Evolutionary conservation across 805 yeast genomes (phyloP), one percentile per base, ranked within the genome.

Genomic region (Ogataea trehalophila): DNA sequence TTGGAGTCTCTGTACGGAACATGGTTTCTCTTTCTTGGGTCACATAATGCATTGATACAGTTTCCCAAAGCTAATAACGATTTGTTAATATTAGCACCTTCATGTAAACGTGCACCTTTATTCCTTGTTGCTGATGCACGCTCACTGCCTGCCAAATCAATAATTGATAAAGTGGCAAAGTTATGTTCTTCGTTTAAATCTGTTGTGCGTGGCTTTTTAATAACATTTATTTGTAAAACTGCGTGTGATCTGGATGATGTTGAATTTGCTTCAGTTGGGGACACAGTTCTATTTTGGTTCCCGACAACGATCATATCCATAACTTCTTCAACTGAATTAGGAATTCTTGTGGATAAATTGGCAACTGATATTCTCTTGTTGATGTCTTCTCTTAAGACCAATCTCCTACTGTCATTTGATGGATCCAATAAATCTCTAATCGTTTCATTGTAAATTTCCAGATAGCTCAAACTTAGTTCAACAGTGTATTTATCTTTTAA

Each of bases 81-180:
- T 62, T 83, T 80, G 69, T 92, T 92, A 61, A 92, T 92, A 63
- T 88, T 88, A 14, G 97, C 98, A 26, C 98, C 97, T 64, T 92
- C 98, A 47, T 80, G 78, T 14, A 92, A 72, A 42, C 96, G 69
- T 31, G 75, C 78, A 0, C 98, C 98, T 41, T 89, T 67, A 63
- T 92, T 92, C 54, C 79, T 80, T 0, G 98, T 90, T 0, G 94
- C 85, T 0, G 94, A 82, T 0, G 98, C 98, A 38, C 98, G 72
- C 68, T 92, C 98, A 66, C 95, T 86, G 5, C 98, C 98, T 0
- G 98, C 98, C 40, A 92, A 68, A 65, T 92, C 98, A 42, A 92
- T 91, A 26, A 92, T 85, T 0, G 94, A 85, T 31, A 91, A 69
- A 0, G 95, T 87, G 0, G 95, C 90, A 67, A 77, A 82, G 0